Percentiles rank a stretch among this genome's conserved stretches.
phyloP scores from a whole-genome alignment of 1,139 yeast species.

The Yamadazyma buinensis region DNA sequence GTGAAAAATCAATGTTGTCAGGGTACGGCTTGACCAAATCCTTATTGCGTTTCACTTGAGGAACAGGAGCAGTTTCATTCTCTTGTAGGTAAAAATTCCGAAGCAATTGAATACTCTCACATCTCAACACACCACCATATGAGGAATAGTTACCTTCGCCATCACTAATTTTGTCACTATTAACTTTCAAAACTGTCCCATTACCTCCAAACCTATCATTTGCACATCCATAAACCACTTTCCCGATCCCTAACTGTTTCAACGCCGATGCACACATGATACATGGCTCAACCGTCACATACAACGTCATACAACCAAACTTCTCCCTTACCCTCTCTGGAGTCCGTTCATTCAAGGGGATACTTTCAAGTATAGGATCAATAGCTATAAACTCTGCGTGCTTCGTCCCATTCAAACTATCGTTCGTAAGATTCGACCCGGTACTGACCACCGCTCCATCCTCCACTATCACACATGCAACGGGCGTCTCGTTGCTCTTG shows the following conservation, averaged over 20 bases:
- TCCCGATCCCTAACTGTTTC: slow-evolving; percentile 69
- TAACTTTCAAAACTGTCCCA: slow-evolving; percentile 74
- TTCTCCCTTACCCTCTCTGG: slow-evolving; percentile 20
- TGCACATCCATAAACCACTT: slow-evolving; percentile 86
- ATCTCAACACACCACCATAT: slow-evolving; percentile 74
- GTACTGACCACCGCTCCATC: slow-evolving; percentile 54
- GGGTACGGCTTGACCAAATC: slow-evolving; percentile 61
- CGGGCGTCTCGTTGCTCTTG: slow-evolving; percentile 66
- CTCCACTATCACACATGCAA: slow-evolving; percentile 58
- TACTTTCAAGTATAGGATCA: slow-evolving; percentile 40
- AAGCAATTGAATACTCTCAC: slow-evolving; percentile 77
- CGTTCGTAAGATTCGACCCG: slow-evolving; percentile 89
- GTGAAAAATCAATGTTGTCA: slow-evolving; percentile 10
- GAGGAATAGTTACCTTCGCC: slow-evolving; percentile 37
- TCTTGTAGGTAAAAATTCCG: slow-evolving; percentile 82
- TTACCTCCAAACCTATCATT: slow-evolving; percentile 97
- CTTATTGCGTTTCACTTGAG: slow-evolving; percentile 71
- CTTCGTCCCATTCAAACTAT: slow-evolving; percentile 74
- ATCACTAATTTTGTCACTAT: slow-evolving; percentile 36
- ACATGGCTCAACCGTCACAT: slow-evolving; percentile 97
- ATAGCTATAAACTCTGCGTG: slow-evolving; percentile 93
- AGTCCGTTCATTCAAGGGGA: background rate
- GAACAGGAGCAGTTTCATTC: slow-evolving; percentile 80
- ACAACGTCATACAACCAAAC: slow-evolving; percentile 55
- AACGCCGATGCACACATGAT: slow-evolving; percentile 96